phyloP scores from a whole-genome alignment of 1,139 yeast species.

The Hyphopichia buzzinii region DNA sequence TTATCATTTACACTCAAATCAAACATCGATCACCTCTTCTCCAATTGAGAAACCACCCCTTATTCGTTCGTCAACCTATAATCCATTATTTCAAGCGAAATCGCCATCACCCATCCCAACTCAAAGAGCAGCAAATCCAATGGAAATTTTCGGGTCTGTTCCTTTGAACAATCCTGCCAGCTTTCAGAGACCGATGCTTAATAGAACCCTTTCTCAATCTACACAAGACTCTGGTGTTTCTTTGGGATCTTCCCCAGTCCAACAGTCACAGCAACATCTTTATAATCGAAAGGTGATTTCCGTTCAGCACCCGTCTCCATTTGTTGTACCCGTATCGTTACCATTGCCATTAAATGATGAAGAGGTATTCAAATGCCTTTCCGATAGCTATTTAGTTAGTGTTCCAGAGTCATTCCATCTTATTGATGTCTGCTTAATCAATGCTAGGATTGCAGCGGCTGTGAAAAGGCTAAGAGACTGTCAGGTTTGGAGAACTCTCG shows the following conservation, averaged over 20 bases:
- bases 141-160: slow-evolving; percentile 9
- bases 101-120: slow-evolving; percentile 15
- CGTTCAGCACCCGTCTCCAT: slow-evolving; percentile 37
- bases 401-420: slow-evolving; percentile 51
- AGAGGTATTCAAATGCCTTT: slow-evolving; percentile 38
- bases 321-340: slow-evolving; percentile 42
- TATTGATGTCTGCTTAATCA: slow-evolving; percentile 55
- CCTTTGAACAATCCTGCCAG: slow-evolving; percentile 5
- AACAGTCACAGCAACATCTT: slow-evolving; percentile 7
- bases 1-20: slow-evolving; percentile 6
- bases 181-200: slow-evolving; percentile 24
- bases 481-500: slow-evolving; percentile 69
- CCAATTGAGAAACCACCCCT: slow-evolving; percentile 27
- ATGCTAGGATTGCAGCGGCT: slow-evolving; percentile 57
- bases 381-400: slow-evolving; percentile 39
- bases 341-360: slow-evolving; percentile 46
- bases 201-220: slow-evolving; percentile 34
- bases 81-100: slow-evolving; percentile 14
- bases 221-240: slow-evolving; percentile 36
- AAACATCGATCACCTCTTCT: slow-evolving; percentile 20
- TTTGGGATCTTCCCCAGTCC: slow-evolving; percentile 11
- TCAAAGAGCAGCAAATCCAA: slow-evolving; percentile 11
- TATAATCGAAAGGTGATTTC: slow-evolving; percentile 11
- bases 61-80: slow-evolving; percentile 20
- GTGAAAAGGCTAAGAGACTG: slow-evolving; percentile 56